Base-by-base conservation (phyloP, 2,329 filamentous ascomycete species). In the Phialophora macrospora region DNA sequence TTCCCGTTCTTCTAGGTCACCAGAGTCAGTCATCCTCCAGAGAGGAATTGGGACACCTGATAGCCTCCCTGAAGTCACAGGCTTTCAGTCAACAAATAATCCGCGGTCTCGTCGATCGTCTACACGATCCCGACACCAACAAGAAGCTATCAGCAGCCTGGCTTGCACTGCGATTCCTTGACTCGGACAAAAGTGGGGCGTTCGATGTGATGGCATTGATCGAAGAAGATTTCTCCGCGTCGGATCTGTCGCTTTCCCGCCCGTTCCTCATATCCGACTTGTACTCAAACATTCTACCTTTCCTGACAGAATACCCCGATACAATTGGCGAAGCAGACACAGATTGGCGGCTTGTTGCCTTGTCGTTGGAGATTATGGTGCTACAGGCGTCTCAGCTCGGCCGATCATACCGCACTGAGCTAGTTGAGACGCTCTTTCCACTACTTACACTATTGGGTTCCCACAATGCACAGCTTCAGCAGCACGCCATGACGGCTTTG, bases 361-460 rank as follows among this genome's bases (percentile, higher is more conserved):
- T 97, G 38, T 90, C 93, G 0, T 79, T 99, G 1, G 94, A 98
- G 75, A 85, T 90, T 1, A 82, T 93, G 6, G 89, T 93, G 0
- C 85, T 94, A 62, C 89, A 92, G 67, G 91, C 94, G 2, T 82
- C 85, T 28, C 86, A 86, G 20, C 81, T 90, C 44, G 84, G 87
- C 22, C 75, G 83, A 59, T 85, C 86, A 0, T 99, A 97, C 76
- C 87, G 90, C 2, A 85, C 88, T 2, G 94, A 98, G 74, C 84
- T 99, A 9, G 92, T 97, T 58, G 95, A 99, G 72, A 88, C 93
- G 0, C 80, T 99, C 12, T 99, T 97, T 75, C 93, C 95, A 0
- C 84, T 97, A n/a, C 85, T 96, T 0, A 91, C 95, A n/a, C 86
- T 93, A 58, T 81, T 99, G 17, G 93, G 92, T 3, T 93, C 92